Evolutionary conservation across 805 yeast species (phyloP).

Genomic region (Maudiozyma saulgeensis): DNA sequence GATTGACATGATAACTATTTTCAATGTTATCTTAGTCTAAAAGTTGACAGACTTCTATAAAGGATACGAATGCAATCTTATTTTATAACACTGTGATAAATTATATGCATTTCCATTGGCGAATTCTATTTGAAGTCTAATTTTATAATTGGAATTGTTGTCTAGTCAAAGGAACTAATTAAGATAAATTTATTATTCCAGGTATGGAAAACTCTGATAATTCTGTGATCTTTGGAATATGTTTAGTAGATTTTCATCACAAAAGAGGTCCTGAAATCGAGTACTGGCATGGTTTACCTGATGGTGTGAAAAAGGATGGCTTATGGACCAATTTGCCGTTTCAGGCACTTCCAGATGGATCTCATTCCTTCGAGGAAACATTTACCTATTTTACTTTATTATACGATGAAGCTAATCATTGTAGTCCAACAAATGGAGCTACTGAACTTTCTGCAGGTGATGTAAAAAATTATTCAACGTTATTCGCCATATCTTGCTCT

Average conservation of each 20-base stretch:
- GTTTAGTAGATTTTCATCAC: conserved; percentile 90
- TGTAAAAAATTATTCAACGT: conserved; percentile 41
- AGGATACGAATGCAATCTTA: too few relatives aligned
- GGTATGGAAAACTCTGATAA: conserved; percentile 4
- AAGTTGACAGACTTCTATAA: too few relatives aligned
- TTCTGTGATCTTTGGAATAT: conserved; percentile 62
- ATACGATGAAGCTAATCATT: conserved; percentile 44
- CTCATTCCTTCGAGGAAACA: conserved; percentile 88
- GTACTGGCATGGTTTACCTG: conserved; percentile 58
- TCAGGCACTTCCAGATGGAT: conserved; percentile 93
- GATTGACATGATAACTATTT: too few relatives aligned
- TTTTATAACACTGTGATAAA: too few relatives aligned
- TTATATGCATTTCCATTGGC: too few relatives aligned
- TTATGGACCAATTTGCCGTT: conserved; percentile 86
- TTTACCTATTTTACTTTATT: conserved; percentile 81
- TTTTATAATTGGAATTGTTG: too few relatives aligned
- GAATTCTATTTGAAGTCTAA: too few relatives aligned
- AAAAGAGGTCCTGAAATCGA: conserved; percentile 90
- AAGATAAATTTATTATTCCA: background rate
- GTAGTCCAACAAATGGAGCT: conserved; percentile 32
- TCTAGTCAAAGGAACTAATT: background rate
- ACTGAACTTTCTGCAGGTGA: conserved; percentile 30
- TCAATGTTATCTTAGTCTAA: too few relatives aligned
- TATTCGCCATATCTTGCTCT: conserved; percentile 93
- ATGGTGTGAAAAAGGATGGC: conserved; percentile 25